These are phyloP conservation scores for Periconia sp. DNA, from an alignment of 2,329 filamentous ascomycete genomes.

Conservation along the genomic window DNA sequence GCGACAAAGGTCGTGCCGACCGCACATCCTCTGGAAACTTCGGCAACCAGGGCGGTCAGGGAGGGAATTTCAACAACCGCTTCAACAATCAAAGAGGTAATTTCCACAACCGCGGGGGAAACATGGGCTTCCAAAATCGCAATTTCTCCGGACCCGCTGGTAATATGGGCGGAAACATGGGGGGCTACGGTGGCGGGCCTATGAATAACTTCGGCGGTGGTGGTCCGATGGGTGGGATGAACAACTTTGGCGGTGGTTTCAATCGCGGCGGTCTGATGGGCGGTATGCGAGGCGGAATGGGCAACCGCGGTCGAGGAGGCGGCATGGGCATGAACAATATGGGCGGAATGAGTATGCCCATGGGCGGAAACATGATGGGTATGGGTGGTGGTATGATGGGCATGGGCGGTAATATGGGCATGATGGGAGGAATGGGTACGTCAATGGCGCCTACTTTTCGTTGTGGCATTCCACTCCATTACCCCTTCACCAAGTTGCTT, in stretches of 20 bases:
- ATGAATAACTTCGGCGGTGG: conserved; percentile 56
- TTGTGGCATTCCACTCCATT: no score
- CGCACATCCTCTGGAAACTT: conserved; percentile 53
- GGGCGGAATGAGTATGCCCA: conserved; percentile 43
- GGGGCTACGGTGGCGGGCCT: conserved; percentile 54
- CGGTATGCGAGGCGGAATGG: conserved; percentile 55
- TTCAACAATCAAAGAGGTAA: conserved; percentile 41
- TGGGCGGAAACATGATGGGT: conserved; percentile 51
- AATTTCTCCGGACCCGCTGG: conserved; percentile 44
- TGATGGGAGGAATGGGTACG: conserved; percentile 38
- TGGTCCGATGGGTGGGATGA: conserved; percentile 40
- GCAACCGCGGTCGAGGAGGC: conserved; percentile 47
- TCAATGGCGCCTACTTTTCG: conserved; percentile 12
- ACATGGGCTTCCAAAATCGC: conserved; percentile 44
- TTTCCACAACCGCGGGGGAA: conserved; percentile 37
- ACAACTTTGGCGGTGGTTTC: conserved; percentile 46
- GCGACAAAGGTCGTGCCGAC: conserved; percentile 69
- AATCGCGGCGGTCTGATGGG: conserved; percentile 52
- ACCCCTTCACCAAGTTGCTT: neutral
- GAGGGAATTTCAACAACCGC: conserved; percentile 30
- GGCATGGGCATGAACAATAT: conserved; percentile 45
- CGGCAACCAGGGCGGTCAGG: conserved; percentile 60
- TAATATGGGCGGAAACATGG: conserved; percentile 47
- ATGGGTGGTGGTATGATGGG: conserved; percentile 52
- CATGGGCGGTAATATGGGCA: conserved; percentile 53